Conservation (phyloP, 108 stramenopile genomes). For the Mediolabrus comicus region DNA sequence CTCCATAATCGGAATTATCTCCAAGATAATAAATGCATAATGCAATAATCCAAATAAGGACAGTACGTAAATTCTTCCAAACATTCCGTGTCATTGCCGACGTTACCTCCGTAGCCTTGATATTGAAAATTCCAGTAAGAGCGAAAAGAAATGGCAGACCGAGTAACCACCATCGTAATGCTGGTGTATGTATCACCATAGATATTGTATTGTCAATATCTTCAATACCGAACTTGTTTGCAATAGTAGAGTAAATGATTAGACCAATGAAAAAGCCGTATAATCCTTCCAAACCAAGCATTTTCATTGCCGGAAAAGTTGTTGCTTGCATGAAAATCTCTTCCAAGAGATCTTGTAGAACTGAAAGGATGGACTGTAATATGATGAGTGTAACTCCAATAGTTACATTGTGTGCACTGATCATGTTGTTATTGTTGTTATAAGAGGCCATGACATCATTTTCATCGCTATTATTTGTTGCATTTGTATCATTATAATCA, state of each 20-base stretch:
- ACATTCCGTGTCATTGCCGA: conserved; percentile 57
- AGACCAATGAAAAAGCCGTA: conserved; percentile 38
- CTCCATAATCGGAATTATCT: conserved; percentile 21
- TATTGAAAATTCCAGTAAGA: conserved; percentile 51
- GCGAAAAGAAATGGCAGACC: conserved; percentile 15
- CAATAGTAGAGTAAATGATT: conserved; percentile 18
- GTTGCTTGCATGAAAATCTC: conserved; percentile 56
- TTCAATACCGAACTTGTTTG: conserved; percentile 4
- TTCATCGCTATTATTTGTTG: too few species aligned
- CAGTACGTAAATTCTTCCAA: conserved; percentile 50
- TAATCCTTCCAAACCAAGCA: conserved; percentile 49
- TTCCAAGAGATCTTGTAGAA: conserved; percentile 43
- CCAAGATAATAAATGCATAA: conserved; percentile 42
- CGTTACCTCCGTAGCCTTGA: conserved; percentile 44
- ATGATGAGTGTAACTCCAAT: conserved; percentile 42
- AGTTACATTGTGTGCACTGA: too few species aligned
- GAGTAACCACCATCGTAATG: background rate
- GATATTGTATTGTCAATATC: conserved; percentile 4
- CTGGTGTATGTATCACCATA: background rate
- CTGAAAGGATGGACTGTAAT: conserved; percentile 35
- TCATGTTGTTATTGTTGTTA: too few species aligned
- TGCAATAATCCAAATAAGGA: conserved; percentile 39
- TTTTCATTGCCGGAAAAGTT: conserved; percentile 37
- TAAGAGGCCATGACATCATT: too few species aligned
- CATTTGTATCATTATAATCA: too few species aligned